A percentile compares a stretch with the other conserved stretches of the same genome.
phyloP scores from a whole-genome alignment of 495 filamentous ascomycete species.

The Aspergillus sclerotioniger region DNA sequence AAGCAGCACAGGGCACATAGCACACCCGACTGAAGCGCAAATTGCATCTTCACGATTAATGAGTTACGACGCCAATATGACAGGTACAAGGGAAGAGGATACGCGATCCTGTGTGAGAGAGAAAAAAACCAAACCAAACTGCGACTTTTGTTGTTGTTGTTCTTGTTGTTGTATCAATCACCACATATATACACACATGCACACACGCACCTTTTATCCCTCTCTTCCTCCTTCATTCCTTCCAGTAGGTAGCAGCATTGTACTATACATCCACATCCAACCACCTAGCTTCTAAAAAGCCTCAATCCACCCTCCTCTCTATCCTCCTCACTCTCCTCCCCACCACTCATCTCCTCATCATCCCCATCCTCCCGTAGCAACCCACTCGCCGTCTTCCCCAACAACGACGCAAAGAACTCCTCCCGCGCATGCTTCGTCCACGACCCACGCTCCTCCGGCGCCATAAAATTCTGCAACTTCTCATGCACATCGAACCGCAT shows the following conservation, averaged over 20 bases:
- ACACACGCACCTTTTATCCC: not conserved
- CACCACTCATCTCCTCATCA: slow-evolving; percentile 41
- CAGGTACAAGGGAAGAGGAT: not conserved
- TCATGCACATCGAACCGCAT: slow-evolving; percentile 91
- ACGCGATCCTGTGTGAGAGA: not conserved
- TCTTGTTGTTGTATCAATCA: not conserved
- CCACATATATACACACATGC: slow-evolving; percentile 2
- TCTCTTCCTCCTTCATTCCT: not conserved
- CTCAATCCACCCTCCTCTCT: slow-evolving; percentile 68
- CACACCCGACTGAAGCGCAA: not conserved
- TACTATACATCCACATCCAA: not conserved
- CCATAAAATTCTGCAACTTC: slow-evolving; percentile 98
- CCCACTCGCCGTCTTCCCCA: slow-evolving; percentile 69
- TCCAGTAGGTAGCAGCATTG: not conserved
- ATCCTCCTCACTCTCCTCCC: slow-evolving; percentile 53
- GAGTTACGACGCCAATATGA: not conserved
- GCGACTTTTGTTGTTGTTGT: not conserved
- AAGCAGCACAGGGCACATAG: not conserved
- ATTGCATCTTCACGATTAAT: not conserved
- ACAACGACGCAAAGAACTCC: slow-evolving; percentile 83
- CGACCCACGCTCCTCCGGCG: slow-evolving; percentile 71
- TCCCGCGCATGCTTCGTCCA: slow-evolving; percentile 80
- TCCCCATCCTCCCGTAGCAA: slow-evolving; percentile 67
- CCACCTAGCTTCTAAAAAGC: slow-evolving; percentile 62
- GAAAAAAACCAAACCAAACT: not conserved